Conservation (phyloP, 306 rosid genomes). For the Pyrus betulifolia region DNA sequence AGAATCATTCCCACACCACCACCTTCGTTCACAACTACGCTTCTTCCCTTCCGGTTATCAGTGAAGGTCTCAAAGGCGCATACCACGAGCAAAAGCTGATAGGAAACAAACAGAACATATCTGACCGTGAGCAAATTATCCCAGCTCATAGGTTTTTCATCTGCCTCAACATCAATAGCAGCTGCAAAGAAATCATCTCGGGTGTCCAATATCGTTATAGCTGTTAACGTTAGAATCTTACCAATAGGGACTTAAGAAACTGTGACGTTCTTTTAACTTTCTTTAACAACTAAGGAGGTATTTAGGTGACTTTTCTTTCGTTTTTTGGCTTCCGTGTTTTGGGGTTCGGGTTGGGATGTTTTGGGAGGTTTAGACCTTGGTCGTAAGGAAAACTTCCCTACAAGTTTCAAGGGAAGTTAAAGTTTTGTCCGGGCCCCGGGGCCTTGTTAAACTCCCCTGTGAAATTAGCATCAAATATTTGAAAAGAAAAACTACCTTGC, state of each 20-base stretch:
- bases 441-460: background rate
- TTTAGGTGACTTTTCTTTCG: no score
- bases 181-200: background rate
- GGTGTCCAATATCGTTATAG: background rate
- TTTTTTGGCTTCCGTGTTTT: no score
- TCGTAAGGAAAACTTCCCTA: no score
- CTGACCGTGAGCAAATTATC: background rate
- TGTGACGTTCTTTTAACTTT: no score
- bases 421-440: no score
- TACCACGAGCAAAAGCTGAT: conserved; percentile 68
- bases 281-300: no score
- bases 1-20: conserved; percentile 73
- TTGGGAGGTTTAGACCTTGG: no score
- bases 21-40: conserved; percentile 34
- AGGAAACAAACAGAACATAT: background rate
- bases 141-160: background rate
- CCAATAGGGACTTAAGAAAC: no score
- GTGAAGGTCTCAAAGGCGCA: conserved; percentile 38
- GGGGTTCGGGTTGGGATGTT: no score
- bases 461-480: background rate
- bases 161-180: background rate
- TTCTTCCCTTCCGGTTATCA: conserved; percentile 32
- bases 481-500: conserved; percentile 42
- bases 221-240: no score
- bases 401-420: no score